phyloP scores from a whole-genome alignment of 2,329 filamentous ascomycete genomes.

The Tolypocladium pustulatum region DNA sequence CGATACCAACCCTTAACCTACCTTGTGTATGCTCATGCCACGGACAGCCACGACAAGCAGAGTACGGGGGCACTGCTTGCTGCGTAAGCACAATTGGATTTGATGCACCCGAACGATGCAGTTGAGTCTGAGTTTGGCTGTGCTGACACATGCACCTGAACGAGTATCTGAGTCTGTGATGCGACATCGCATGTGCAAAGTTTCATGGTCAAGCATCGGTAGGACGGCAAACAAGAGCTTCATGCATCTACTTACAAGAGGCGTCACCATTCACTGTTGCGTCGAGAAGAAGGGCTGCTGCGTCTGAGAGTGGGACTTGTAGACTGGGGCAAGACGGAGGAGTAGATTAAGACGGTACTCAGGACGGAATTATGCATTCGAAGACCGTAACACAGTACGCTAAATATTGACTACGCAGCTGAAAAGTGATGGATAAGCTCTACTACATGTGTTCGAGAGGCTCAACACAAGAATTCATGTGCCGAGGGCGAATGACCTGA shows the following conservation, averaged over 20 bases:
- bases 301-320: slow-evolving; percentile 32
- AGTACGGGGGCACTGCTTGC: slow-evolving; percentile 35
- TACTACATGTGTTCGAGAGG: slow-evolving; percentile 1
- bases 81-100: slow-evolving; percentile 19
- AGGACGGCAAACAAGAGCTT: slow-evolving; percentile 31
- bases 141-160: not conserved
- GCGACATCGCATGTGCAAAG: slow-evolving; percentile 29
- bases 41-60: slow-evolving; percentile 28
- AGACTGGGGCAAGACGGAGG: slow-evolving; percentile 27
- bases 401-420: slow-evolving; percentile 19
- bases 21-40: slow-evolving; percentile 38
- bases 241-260: slow-evolving; percentile 33
- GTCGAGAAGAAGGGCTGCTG: slow-evolving; percentile 28
- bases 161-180: slow-evolving; percentile 31
- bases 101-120: not conserved
- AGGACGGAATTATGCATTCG: slow-evolving; percentile 38
- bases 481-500: not conserved
- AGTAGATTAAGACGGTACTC: slow-evolving; percentile 36
- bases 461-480: not conserved
- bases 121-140: not conserved
- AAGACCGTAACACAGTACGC: slow-evolving; percentile 13
- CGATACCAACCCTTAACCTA: slow-evolving; percentile 32
- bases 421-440: slow-evolving; percentile 18
- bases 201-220: slow-evolving; percentile 24
- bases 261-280: slow-evolving; percentile 34